A percentile compares a stretch with the other conserved stretches of the same genome.
These are phyloP conservation scores for Globisporangium radiosum DNA, from an alignment of 352 stramenopile species.

Conservation along the genomic window DNA sequence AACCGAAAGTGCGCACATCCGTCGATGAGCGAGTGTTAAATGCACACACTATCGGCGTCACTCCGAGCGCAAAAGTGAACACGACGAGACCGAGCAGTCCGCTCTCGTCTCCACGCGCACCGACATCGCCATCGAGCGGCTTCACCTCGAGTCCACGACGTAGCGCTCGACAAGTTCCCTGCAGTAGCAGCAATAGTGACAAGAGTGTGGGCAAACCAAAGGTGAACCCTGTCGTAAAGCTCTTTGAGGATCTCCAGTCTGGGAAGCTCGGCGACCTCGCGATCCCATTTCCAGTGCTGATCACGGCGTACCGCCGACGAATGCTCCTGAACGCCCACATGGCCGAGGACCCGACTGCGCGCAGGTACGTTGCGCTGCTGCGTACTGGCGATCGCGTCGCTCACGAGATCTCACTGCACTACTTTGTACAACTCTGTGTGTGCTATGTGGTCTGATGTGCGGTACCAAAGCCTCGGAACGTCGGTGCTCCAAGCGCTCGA, in stretches of 20 bases:
- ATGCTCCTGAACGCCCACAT: conserved; percentile 85
- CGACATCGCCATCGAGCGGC: background rate
- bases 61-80: conserved; percentile 1
- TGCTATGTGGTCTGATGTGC: background rate
- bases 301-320: conserved; percentile 67
- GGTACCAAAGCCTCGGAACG: conserved; percentile 4
- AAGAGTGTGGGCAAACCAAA: background rate
- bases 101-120: background rate
- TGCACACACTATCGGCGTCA: too few species aligned
- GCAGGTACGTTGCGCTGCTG: conserved; percentile 19
- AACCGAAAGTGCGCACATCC: conserved; percentile 27
- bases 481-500: conserved; percentile 58
- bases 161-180: background rate
- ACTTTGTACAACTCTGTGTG: too few species aligned
- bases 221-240: conserved; percentile 58
- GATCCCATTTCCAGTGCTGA: conserved; percentile 69
- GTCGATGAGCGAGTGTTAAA: background rate
- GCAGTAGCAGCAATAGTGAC: background rate
- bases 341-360: conserved; percentile 46
- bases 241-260: conserved; percentile 74
- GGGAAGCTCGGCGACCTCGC: conserved; percentile 71
- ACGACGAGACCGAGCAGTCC: conserved; percentile 3
- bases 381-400: too few species aligned
- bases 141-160: conserved; percentile 1
- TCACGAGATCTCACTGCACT: too few species aligned